Conservation (phyloP, 495 filamentous ascomycete species). For the Penicillium alfredii region DNA sequence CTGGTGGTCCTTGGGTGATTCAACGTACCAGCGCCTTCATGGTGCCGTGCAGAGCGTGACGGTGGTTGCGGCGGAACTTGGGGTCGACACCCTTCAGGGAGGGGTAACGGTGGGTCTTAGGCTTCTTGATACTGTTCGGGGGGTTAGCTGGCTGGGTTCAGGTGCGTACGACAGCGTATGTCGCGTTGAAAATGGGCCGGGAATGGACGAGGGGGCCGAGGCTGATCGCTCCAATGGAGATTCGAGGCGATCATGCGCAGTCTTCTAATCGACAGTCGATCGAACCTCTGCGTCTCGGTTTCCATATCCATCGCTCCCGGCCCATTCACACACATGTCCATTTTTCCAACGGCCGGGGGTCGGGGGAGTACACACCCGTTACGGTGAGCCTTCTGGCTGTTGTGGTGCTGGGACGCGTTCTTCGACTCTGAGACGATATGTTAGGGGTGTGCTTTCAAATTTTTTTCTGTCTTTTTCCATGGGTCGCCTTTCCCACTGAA, state of each 20-base stretch:
- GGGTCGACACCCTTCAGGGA: conserved; percentile 98
- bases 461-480: conserved; percentile 11
- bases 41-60: conserved; percentile 97
- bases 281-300: too few relatives aligned
- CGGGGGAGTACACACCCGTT: conserved; percentile 70
- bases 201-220: neutral
- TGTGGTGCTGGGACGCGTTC: conserved; percentile 99
- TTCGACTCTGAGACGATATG: conserved; percentile 72
- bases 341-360: too few relatives aligned
- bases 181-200: too few relatives aligned
- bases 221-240: too few relatives aligned
- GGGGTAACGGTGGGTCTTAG: conserved; percentile 97
- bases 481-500: too few relatives aligned
- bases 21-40: conserved; percentile 89
- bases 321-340: too few relatives aligned
- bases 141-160: too few relatives aligned
- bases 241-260: too few relatives aligned
- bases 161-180: too few relatives aligned
- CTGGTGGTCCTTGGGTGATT: conserved; percentile 6
- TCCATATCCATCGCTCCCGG: too few relatives aligned
- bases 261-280: too few relatives aligned
- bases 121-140: conserved; percentile 91
- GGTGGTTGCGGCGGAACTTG: conserved; percentile 99
- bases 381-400: conserved; percentile 90
- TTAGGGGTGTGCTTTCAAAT: too few relatives aligned